Percentiles rank a stretch among this genome's conserved stretches.
phyloP scores from a whole-genome alignment of 768 basidiomycete species.

The Serpula lacrymans region DNA sequence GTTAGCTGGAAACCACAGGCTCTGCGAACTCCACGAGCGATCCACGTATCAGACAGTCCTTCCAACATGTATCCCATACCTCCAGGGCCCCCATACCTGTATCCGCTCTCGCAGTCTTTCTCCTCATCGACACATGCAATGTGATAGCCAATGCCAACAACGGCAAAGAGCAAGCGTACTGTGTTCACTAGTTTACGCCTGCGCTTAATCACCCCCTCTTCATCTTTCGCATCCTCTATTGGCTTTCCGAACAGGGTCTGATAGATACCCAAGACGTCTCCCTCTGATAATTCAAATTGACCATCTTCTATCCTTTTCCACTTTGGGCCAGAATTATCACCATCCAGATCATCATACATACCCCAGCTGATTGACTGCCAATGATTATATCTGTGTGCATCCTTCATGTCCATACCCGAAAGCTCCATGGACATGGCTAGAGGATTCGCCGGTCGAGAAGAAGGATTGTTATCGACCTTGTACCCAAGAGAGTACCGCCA shows the following conservation, averaged over 20 bases:
- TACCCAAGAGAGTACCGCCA: slow-evolving; percentile 13
- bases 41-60: slow-evolving; percentile 11
- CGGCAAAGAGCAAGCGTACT: slow-evolving; percentile 10
- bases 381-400: slow-evolving; percentile 7
- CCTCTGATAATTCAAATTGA: slow-evolving; percentile 4
- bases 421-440: not conserved
- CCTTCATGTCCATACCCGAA: not conserved
- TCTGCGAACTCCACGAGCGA: slow-evolving; percentile 9
- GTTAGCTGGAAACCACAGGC: slow-evolving; percentile 13
- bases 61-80: slow-evolving; percentile 6
- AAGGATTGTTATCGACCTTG: slow-evolving; percentile 3
- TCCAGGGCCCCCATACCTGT: not conserved
- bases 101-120: not conserved
- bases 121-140: slow-evolving; percentile 13
- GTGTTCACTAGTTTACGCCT: slow-evolving; percentile 5
- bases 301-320: slow-evolving; percentile 2
- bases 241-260: slow-evolving; percentile 7
- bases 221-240: slow-evolving; percentile 2
- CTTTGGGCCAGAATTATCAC: not conserved
- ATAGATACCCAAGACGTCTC: slow-evolving; percentile 9
- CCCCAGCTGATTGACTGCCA: slow-evolving; percentile 16
- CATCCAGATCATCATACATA: slow-evolving; percentile 7
- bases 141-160: slow-evolving; percentile 4
- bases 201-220: not conserved
- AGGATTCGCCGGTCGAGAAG: not conserved